phyloP scores from a whole-genome alignment of 306 rosid genomes.

The Dalbergia cultrata region DNA sequence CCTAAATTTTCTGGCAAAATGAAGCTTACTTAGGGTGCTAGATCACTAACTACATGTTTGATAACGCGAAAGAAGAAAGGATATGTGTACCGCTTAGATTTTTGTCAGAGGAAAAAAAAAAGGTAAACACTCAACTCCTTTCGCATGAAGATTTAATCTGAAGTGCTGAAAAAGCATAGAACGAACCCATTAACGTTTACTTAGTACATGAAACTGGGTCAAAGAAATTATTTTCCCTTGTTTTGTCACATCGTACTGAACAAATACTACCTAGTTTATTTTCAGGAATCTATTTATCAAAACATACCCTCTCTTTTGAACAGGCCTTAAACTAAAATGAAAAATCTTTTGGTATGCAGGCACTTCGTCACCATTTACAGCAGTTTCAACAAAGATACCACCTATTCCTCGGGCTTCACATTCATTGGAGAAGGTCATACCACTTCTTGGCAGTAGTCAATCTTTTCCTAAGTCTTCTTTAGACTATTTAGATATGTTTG shows the following conservation, averaged over 20 bases:
- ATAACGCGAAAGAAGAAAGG: too few species aligned
- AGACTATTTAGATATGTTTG: slow-evolving; percentile 9
- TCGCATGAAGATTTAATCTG: background rate
- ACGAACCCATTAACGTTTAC: background rate
- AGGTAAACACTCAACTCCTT: background rate
- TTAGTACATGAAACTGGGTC: background rate
- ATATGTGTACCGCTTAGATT: too few species aligned
- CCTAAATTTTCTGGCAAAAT: background rate
- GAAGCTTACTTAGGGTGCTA: background rate
- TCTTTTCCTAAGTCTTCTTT: slow-evolving; percentile 9
- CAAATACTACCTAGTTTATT: background rate
- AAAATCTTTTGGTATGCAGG: background rate
- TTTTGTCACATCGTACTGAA: background rate
- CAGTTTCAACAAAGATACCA: background rate
- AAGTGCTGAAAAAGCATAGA: background rate
- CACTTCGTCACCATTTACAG: background rate
- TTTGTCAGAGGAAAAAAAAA: too few species aligned
- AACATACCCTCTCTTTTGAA: slow-evolving; percentile 13
- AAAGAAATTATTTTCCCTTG: background rate
- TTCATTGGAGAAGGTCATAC: background rate
- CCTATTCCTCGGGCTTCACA: background rate
- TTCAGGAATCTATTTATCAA: background rate
- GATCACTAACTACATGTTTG: too few species aligned
- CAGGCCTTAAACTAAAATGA: background rate
- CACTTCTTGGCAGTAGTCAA: background rate